phyloP scores from a whole-genome alignment of 768 basidiomycete species.

The Paxillus rubicundulus region DNA sequence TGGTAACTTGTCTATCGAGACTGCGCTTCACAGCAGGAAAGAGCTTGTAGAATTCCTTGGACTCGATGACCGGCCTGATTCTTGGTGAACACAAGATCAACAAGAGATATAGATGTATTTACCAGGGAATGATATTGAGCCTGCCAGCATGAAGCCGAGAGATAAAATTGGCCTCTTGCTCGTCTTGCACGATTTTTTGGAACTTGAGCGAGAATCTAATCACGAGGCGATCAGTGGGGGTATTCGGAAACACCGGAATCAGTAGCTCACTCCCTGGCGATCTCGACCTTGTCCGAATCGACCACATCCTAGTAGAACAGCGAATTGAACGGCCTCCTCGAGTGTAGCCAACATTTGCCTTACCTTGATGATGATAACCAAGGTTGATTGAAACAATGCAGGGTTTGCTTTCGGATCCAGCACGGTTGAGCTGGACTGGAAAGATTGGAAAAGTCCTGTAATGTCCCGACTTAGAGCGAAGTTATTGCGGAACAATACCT shows the following conservation, averaged over 20 bases:
- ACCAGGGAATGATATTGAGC: constrained; percentile 54
- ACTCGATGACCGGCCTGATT: constrained; percentile 56
- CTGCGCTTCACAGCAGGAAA: constrained; percentile 43
- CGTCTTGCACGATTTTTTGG: constrained; percentile 52
- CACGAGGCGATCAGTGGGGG: background rate
- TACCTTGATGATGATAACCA: constrained; percentile 59
- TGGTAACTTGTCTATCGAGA: constrained; percentile 43
- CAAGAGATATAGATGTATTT: too few species aligned
- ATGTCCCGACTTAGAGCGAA: constrained; percentile 56
- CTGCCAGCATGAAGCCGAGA: constrained; percentile 49
- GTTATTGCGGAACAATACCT: constrained; percentile 60
- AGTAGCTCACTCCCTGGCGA: constrained; percentile 47
- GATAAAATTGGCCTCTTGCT: constrained; percentile 57
- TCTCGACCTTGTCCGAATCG: constrained; percentile 52
- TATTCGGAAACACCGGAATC: too few species aligned
- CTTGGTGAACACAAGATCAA: too few species aligned
- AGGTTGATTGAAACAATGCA: constrained; percentile 49
- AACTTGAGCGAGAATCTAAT: constrained; percentile 49
- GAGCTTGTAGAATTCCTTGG: constrained; percentile 49
- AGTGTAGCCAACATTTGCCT: too few species aligned
- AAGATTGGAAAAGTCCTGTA: constrained; percentile 53
- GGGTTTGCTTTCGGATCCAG: constrained; percentile 54
- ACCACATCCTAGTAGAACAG: constrained; percentile 47
- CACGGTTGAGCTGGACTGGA: constrained; percentile 51
- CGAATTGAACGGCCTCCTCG: too few species aligned